Evolutionary conservation across 495 filamentous ascomycete species (phyloP).

Genomic region (Evansstolkia leycettana): DNA sequence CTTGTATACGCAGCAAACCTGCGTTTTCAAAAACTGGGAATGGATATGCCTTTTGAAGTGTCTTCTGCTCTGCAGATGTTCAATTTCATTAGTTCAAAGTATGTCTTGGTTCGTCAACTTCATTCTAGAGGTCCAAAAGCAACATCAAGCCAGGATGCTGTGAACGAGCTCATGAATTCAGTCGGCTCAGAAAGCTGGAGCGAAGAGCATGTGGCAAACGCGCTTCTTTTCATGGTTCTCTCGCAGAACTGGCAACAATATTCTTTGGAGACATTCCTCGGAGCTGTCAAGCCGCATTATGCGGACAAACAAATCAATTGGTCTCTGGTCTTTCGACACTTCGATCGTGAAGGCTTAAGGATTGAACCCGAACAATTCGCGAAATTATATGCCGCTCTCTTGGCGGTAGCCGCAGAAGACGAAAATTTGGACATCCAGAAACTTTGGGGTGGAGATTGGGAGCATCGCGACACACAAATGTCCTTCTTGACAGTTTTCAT

Average conservation of each 20-base stretch:
- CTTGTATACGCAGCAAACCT: constrained; percentile 52
- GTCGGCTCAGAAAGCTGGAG: constrained; percentile 55
- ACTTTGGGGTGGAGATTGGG: constrained; percentile 88
- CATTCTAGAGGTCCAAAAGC: constrained; percentile 57
- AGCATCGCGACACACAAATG: constrained; percentile 71
- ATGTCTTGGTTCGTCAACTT: constrained; percentile 62
- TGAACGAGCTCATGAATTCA: constrained; percentile 52
- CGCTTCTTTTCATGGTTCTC: constrained; percentile 71
- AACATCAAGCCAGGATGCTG: constrained; percentile 40
- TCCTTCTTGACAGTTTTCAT: constrained; percentile 80
- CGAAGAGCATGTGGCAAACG: constrained; percentile 72
- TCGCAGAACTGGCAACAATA: constrained; percentile 54
- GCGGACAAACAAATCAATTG: constrained; percentile 57
- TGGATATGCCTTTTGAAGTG: constrained; percentile 57
- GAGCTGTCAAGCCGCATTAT: constrained; percentile 43
- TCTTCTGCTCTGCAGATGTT: constrained; percentile 62
- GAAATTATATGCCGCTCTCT: constrained; percentile 61
- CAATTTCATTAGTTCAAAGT: constrained; percentile 51
- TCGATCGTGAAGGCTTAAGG: constrained; percentile 69
- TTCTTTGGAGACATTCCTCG: constrained; percentile 61
- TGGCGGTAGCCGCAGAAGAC: constrained; percentile 53
- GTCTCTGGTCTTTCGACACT: constrained; percentile 65
- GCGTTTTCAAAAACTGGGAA: constrained; percentile 50
- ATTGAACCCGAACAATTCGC: constrained; percentile 71
- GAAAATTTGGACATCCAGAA: constrained; percentile 59